Evolutionary conservation across 2,329 filamentous ascomycete genomes (phyloP).

Genomic region (Ascochyta lentis): DNA sequence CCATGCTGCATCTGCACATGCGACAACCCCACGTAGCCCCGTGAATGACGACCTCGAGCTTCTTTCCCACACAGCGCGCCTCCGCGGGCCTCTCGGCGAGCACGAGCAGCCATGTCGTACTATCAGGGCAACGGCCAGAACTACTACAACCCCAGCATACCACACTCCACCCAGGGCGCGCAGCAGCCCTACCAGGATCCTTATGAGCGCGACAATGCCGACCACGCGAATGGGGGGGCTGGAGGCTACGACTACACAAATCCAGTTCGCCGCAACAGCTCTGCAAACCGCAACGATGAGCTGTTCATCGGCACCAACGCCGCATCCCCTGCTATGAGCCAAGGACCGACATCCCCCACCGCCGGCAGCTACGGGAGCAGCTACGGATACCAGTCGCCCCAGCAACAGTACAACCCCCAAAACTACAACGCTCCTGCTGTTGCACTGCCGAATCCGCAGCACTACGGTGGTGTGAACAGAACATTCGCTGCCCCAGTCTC

Average conservation of each 20-base stretch:
- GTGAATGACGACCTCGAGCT: slow-evolving; percentile 43
- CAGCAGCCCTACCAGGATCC: slow-evolving; percentile 45
- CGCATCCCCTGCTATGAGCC: slow-evolving; percentile 41
- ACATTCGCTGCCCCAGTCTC: slow-evolving; percentile 41
- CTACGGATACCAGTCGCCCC: slow-evolving; percentile 53
- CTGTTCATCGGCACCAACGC: slow-evolving; percentile 62
- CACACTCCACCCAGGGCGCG: slow-evolving; percentile 51
- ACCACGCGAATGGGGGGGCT: slow-evolving; percentile 65
- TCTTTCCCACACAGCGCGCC: slow-evolving; percentile 24
- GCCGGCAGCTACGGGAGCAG: slow-evolving; percentile 30
- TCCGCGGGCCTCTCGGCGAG: slow-evolving; percentile 18
- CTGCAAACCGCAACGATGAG: slow-evolving; percentile 60
- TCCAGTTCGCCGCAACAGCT: slow-evolving; percentile 47
- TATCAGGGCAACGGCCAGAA: slow-evolving; percentile 61
- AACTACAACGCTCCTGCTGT: slow-evolving; percentile 59
- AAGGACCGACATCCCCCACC: slow-evolving; percentile 39
- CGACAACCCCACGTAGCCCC: slow-evolving; percentile 42
- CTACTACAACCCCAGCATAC: slow-evolving; percentile 54
- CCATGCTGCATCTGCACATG: slow-evolving; percentile 46
- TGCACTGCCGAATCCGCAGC: slow-evolving; percentile 66
- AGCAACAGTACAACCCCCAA: slow-evolving; percentile 66
- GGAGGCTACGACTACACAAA: slow-evolving; percentile 46
- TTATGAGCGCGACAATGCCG: slow-evolving; percentile 72
- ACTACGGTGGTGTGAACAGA: slow-evolving; percentile 56
- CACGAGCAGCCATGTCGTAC: slow-evolving; percentile 58